Evolutionary conservation across 179 eudicot genomes (phyloP).

Genomic region (Patellifolia procumbens): DNA sequence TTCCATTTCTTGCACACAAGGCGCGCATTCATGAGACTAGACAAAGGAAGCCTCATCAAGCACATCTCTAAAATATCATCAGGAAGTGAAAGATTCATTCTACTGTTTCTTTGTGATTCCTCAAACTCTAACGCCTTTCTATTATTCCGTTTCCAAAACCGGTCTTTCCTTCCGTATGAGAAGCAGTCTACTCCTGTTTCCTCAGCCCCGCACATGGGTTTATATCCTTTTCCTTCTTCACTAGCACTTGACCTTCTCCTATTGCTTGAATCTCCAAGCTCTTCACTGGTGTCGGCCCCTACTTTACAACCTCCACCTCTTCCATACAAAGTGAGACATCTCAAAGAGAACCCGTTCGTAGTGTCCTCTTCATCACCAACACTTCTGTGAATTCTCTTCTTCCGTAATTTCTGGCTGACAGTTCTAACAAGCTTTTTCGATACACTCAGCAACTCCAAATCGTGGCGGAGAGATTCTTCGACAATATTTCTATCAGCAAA

Average conservation of each 20-base stretch:
- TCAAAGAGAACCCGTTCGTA: constrained; percentile 52
- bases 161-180: constrained; percentile 68
- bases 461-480: constrained; percentile 57
- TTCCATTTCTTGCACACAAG: constrained; percentile 97
- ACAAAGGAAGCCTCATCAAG: constrained; percentile 83
- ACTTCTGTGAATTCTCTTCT: constrained; percentile 50
- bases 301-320: constrained; percentile 97
- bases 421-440: constrained; percentile 77
- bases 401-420: constrained; percentile 72
- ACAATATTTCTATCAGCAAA: constrained; percentile 40
- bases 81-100: constrained; percentile 62
- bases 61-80: constrained; percentile 96
- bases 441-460: constrained; percentile 70
- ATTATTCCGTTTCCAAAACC: constrained; percentile 52
- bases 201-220: constrained; percentile 54
- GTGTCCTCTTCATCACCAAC: constrained; percentile 59
- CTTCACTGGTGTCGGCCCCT: constrained; percentile 78
- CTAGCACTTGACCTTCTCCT: constrained; percentile 63
- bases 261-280: constrained; percentile 50
- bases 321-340: constrained; percentile 69
- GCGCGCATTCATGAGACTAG: constrained; percentile 92
- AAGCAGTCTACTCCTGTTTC: constrained; percentile 76
- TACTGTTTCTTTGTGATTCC: constrained; percentile 37
- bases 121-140: constrained; percentile 42
- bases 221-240: constrained; percentile 65